Conservation (phyloP, 1,284 basidiomycete species). For the Sporisorium sorghi region DNA sequence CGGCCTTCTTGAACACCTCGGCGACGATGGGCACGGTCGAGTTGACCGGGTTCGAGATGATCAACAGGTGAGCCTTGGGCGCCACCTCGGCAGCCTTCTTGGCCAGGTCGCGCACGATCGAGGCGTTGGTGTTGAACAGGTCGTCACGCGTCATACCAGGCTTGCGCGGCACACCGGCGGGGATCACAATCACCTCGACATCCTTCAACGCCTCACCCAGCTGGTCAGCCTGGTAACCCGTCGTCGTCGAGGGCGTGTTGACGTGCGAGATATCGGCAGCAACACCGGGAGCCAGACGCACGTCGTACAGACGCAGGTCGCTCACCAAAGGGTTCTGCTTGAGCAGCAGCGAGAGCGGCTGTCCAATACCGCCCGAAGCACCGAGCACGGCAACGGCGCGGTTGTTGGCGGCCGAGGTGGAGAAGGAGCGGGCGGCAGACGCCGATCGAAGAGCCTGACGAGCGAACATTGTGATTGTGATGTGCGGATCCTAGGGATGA, state of each 20-base stretch:
- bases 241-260: conserved; percentile 85
- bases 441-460: conserved; percentile 56
- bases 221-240: conserved; percentile 78
- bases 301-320: conserved; percentile 72
- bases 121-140: conserved; percentile 97
- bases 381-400: conserved; percentile 90
- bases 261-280: conserved; percentile 76
- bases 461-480: conserved; percentile 52
- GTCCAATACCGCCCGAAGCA: conserved; percentile 85
- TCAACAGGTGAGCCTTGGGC: conserved; percentile 89
- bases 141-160: conserved; percentile 91
- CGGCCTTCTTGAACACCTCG: conserved; percentile 89
- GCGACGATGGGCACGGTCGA: conserved; percentile 96
- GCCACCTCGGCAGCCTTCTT: conserved; percentile 85
- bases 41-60: conserved; percentile 86
- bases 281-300: conserved; percentile 71
- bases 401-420: conserved; percentile 78
- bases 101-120: conserved; percentile 95
- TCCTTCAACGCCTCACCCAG: conserved; percentile 87
- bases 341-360: conserved; percentile 83
- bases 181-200: conserved; percentile 92
- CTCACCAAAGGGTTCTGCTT: conserved; percentile 86
- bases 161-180: conserved; percentile 79
- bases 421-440: conserved; percentile 76
- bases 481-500: neutral